Evolutionary conservation across 495 filamentous ascomycete genomes (phyloP).

Genomic region (Podospora anserina): DNA sequence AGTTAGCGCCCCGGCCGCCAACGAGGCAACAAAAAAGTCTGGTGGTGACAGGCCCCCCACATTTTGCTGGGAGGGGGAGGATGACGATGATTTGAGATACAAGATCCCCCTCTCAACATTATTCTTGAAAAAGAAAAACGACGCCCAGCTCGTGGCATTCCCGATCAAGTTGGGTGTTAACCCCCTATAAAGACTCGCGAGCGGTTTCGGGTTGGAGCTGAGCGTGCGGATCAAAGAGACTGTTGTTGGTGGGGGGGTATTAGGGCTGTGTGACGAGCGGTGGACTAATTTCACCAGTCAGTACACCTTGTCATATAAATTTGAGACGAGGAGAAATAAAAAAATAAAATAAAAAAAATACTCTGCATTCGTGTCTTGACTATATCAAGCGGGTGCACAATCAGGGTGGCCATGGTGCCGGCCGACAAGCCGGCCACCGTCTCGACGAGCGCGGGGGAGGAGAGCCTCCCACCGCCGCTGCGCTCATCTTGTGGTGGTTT

Average conservation of each 20-base stretch:
- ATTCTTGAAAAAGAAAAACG: conserved; percentile 76
- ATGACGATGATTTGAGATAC: conserved; percentile 15
- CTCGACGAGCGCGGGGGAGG: conserved; percentile 80
- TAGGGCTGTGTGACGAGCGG: conserved; percentile 32
- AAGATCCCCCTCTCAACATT: conserved; percentile 41
- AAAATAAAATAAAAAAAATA: conserved; percentile 33
- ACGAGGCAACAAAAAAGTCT: conserved; percentile 83
- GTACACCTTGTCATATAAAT: too few relatives aligned
- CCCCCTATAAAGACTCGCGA: conserved; percentile 78
- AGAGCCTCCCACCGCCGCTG: conserved; percentile 41
- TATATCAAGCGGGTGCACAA: conserved; percentile 84
- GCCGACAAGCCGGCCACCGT: conserved; percentile 86
- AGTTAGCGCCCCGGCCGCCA: conserved; percentile 68
- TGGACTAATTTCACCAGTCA: conserved; percentile 26
- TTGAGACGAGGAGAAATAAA: background rate
- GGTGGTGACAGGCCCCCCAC: conserved; percentile 51
- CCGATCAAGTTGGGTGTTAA: conserved; percentile 86
- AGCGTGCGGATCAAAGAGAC: conserved; percentile 46
- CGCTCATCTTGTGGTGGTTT: conserved; percentile 18
- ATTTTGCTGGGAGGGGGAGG: background rate
- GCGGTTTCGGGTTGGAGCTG: conserved; percentile 39
- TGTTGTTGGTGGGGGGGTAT: conserved; percentile 34
- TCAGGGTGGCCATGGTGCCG: conserved; percentile 77
- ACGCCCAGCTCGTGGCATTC: conserved; percentile 84
- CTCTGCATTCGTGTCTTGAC: conserved; percentile 94